A percentile compares a stretch with the other conserved stretches of the same genome.
phyloP scores from a whole-genome alignment of 1,139 yeast genomes.

The Pichia sp. region DNA sequence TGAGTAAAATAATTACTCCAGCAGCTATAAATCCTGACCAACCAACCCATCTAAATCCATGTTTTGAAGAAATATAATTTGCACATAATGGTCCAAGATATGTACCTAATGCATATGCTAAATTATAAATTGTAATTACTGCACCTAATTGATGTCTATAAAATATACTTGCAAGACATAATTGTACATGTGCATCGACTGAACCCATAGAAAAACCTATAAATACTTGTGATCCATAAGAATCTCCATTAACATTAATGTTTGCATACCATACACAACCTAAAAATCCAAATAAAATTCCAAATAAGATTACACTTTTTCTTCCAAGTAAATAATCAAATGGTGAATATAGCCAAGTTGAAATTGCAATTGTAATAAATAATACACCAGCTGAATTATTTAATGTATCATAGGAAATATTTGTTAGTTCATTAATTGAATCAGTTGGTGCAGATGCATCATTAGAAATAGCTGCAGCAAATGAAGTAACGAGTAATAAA shows the following conservation, averaged over 20 bases:
- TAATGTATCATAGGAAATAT: slow-evolving; percentile 34
- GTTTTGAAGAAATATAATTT: slow-evolving; percentile 28
- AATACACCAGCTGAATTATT: slow-evolving; percentile 38
- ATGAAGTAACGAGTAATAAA: slow-evolving; percentile 29
- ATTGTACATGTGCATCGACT: slow-evolving; percentile 38
- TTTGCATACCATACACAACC: slow-evolving; percentile 37
- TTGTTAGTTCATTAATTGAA: slow-evolving; percentile 32
- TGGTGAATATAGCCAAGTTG: slow-evolving; percentile 35
- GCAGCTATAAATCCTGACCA: slow-evolving; percentile 64
- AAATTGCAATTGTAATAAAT: slow-evolving; percentile 33
- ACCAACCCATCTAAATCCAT: slow-evolving; percentile 36
- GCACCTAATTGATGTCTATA: slow-evolving; percentile 38
- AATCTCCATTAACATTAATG: slow-evolving; percentile 29
- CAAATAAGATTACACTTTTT: slow-evolving; percentile 32
- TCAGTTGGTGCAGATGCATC: slow-evolving; percentile 38
- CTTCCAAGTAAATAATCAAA: slow-evolving; percentile 34
- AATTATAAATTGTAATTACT: slow-evolving; percentile 36
- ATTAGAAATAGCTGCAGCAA: slow-evolving; percentile 36
- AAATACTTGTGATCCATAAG: slow-evolving; percentile 36
- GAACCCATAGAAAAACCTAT: slow-evolving; percentile 35
- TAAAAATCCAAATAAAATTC: slow-evolving; percentile 30
- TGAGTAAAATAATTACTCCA: slow-evolving; percentile 48
- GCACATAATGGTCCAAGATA: slow-evolving; percentile 37
- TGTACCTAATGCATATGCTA: slow-evolving; percentile 37
- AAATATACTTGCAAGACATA: slow-evolving; percentile 33